Evolutionary conservation across 1,139 yeast species (phyloP).

Genomic region (Geotrichum phurueaensis): DNA sequence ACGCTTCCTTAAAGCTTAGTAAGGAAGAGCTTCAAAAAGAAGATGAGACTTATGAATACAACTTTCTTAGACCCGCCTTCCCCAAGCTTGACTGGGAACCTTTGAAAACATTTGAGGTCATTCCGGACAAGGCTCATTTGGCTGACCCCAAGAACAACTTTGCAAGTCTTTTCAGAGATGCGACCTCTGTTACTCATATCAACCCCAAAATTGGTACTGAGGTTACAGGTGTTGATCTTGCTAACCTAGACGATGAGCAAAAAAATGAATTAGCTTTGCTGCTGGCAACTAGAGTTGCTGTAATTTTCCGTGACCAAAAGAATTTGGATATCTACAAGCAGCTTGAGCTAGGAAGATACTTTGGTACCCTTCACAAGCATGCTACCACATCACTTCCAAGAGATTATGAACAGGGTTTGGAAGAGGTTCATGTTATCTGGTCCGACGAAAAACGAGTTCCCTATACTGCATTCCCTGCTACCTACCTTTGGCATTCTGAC

Average conservation of each 20-base stretch:
- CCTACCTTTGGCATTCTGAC: slow-evolving; percentile 57
- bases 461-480: slow-evolving; percentile 24
- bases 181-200: slow-evolving; percentile 34
- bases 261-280: slow-evolving; percentile 61
- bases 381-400: slow-evolving; percentile 69
- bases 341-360: slow-evolving; percentile 56
- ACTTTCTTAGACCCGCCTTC: slow-evolving; percentile 28
- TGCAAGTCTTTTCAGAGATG: slow-evolving; percentile 49
- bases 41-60: slow-evolving; percentile 10
- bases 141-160: slow-evolving; percentile 31
- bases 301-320: slow-evolving; percentile 56
- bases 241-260: slow-evolving; percentile 40
- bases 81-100: slow-evolving; percentile 33
- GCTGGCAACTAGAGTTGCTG: slow-evolving; percentile 63
- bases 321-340: slow-evolving; percentile 47
- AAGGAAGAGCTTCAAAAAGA: slow-evolving; percentile 9
- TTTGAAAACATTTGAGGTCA: slow-evolving; percentile 23
- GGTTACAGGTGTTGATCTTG: slow-evolving; percentile 51
- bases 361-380: slow-evolving; percentile 66
- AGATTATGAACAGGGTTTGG: slow-evolving; percentile 33
- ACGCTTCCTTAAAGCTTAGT: slow-evolving; percentile 7
- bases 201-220: slow-evolving; percentile 67
- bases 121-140: slow-evolving; percentile 20
- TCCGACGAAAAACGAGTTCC: slow-evolving; percentile 31
- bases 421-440: slow-evolving; percentile 56